Evolutionary conservation across 148 eudicot species (phyloP), one percentile per base, ranked within the genome.

Genomic region (Polygonum aviculare): DNA sequence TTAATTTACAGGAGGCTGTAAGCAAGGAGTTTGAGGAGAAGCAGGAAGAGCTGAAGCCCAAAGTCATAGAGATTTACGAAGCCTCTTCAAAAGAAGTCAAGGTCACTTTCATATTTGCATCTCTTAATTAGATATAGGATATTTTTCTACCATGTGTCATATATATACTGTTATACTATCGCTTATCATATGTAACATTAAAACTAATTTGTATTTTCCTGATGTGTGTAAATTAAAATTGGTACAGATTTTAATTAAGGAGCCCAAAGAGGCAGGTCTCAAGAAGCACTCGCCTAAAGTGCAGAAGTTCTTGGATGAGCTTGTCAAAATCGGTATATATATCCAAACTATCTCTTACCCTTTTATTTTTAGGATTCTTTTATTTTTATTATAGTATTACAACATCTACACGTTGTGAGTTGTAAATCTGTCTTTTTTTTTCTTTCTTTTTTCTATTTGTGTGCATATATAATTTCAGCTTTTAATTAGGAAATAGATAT

Each of bases 291-390:
- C 91, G 0, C 48, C 80, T 15, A 84, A 78, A 50, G 91, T 91
- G 72, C 93, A 91, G 76, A 86, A 79, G 77, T 85, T 91, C 79
- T 85, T 91, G 4, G 87, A 88, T 33, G 89, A 88, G 79, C 93
- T 91, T 35, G 82, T 77, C 38, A 84, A 85, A 81, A 86, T 89
- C 40, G 93, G 97, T 90, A 74, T 9, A 59, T 77, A 31, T 47
- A 69, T 54, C 60, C 26, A 75, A 21, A 12, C 19, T 49, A 7
- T 39, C 9, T 7, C 14, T 5, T 12, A 18, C 3, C 8, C 0
- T 38, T 18, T 16, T 48, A 48, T 48, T 1, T 1, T 48, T 41
- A 7, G 45, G 45, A 10, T n/a, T 54, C 3, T 16, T n/a, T n/a
- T 52, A 50, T 50, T 11, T 12, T 50, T 50, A 50, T 7, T 41